Conservation (phyloP, 2,329 filamentous ascomycete genomes). For the Penicillium decumbens region DNA sequence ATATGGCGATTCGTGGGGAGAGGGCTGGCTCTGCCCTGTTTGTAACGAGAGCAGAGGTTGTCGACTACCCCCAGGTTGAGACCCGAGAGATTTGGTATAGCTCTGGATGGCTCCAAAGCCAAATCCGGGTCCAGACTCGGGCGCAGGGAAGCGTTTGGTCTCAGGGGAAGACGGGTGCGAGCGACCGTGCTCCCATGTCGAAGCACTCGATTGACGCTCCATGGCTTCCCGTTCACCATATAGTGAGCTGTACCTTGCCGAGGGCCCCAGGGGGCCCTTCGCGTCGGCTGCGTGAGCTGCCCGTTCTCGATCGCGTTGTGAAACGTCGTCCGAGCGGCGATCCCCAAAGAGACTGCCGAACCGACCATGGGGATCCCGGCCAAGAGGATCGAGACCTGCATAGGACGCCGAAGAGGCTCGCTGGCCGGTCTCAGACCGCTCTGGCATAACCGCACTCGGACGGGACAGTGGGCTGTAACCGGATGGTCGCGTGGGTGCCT, state of each 20-base stretch:
- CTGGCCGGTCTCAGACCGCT: constrained; percentile 24
- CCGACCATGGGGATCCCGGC: constrained; percentile 22
- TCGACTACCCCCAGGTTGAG: constrained; percentile 34
- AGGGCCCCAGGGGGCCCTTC: constrained; percentile 24
- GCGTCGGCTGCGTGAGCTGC: constrained; percentile 29
- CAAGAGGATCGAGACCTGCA: constrained; percentile 28
- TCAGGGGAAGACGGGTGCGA: constrained; percentile 40
- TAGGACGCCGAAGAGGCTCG: constrained; percentile 28
- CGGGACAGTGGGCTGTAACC: constrained; percentile 37
- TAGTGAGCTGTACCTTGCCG: constrained; percentile 29
- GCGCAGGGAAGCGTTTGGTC: constrained; percentile 31
- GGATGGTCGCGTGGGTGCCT: constrained; percentile 29
- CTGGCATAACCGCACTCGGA: constrained; percentile 23
- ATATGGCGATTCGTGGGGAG: constrained; percentile 34
- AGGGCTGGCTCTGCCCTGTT: constrained; percentile 32
- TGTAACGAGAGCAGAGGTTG: constrained; percentile 32
- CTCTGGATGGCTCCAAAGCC: constrained; percentile 41
- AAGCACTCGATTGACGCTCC: constrained; percentile 25
- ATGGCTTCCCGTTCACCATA: constrained; percentile 33
- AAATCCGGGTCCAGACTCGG: constrained; percentile 32
- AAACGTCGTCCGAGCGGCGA: constrained; percentile 32
- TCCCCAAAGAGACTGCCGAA: constrained; percentile 35
- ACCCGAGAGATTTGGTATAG: constrained; percentile 41
- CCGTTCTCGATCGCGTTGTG: constrained; percentile 32
- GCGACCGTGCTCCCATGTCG: constrained; percentile 36